A percentile compares a stretch with the other conserved stretches of the same genome.
These are phyloP conservation scores for Diaporthe batatas DNA, from an alignment of 2,329 filamentous ascomycete species.

Conservation along the genomic window DNA sequence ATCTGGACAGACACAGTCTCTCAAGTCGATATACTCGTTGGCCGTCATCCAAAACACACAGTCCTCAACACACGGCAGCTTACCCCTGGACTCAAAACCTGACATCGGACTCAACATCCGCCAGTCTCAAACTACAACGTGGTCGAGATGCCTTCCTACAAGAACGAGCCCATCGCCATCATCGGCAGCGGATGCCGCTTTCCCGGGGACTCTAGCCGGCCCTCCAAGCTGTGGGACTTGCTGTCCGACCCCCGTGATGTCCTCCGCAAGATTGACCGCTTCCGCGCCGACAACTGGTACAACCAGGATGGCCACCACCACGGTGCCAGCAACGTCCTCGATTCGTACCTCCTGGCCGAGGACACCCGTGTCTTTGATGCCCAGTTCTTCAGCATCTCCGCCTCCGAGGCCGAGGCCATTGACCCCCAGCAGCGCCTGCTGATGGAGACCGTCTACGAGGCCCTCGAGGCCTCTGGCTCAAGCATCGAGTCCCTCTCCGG, in stretches of 20 bases:
- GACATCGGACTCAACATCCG: slow-evolving; percentile 4
- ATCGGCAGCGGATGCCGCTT: slow-evolving; percentile 58
- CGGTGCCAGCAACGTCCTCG: slow-evolving; percentile 47
- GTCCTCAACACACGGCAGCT: not conserved
- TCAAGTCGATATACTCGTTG: not conserved
- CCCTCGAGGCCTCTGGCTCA: slow-evolving; percentile 44
- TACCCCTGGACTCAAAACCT: not conserved
- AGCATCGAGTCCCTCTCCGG: slow-evolving; percentile 43
- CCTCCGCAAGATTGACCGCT: slow-evolving; percentile 45
- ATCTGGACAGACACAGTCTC: not conserved
- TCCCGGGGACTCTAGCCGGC: slow-evolving; percentile 51
- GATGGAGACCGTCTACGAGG: slow-evolving; percentile 46
- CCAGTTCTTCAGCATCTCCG: slow-evolving; percentile 48
- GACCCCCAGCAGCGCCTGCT: slow-evolving; percentile 41
- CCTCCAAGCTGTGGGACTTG: slow-evolving; percentile 54
- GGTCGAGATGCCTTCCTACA: slow-evolving; percentile 18
- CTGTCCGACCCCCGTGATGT: slow-evolving; percentile 47
- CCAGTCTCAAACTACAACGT: not conserved
- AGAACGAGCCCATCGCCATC: slow-evolving; percentile 56
- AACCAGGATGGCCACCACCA: slow-evolving; percentile 48
- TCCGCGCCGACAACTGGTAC: slow-evolving; percentile 46
- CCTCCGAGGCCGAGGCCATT: slow-evolving; percentile 45
- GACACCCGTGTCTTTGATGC: slow-evolving; percentile 42
- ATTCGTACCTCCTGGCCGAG: slow-evolving; percentile 44
- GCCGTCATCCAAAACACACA: not conserved